Conservation (phyloP, 2,329 filamentous ascomycete genomes). For the Stylonectria norvegica region DNA sequence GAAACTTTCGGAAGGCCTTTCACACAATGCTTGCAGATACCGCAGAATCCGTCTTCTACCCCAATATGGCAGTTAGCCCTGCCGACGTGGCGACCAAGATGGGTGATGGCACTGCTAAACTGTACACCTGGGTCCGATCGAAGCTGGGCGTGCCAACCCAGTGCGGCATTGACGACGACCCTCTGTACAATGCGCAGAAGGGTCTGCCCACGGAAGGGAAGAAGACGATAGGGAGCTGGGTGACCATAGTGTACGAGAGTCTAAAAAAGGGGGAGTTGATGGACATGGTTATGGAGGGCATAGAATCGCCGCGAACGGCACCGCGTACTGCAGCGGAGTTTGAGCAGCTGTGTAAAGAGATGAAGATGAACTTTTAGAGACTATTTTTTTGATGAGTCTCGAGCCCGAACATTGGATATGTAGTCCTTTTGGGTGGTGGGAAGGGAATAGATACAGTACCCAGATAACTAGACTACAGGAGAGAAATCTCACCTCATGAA, state of each 20-base stretch:
- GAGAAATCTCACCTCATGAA: constrained; percentile 15
- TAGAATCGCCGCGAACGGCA: constrained; percentile 17
- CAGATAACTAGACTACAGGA: no score
- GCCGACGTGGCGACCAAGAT: constrained; percentile 26
- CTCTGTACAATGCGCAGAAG: constrained; percentile 24
- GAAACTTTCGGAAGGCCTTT: constrained; percentile 20
- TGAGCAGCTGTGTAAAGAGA: constrained; percentile 18
- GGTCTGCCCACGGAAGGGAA: constrained; percentile 21
- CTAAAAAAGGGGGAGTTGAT: constrained; percentile 25
- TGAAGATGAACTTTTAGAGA: constrained; percentile 11
- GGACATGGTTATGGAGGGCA: constrained; percentile 26
- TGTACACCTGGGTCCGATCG: constrained; percentile 31
- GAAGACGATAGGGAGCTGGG: constrained; percentile 33
- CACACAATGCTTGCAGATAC: constrained; percentile 15
- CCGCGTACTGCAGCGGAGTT: constrained; percentile 21
- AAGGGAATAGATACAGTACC: constrained; percentile 1
- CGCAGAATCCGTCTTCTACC: constrained; percentile 26
- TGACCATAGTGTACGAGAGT: constrained; percentile 32
- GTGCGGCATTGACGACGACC: constrained; percentile 31
- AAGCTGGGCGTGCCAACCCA: constrained; percentile 28
- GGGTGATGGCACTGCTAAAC: constrained; percentile 28
- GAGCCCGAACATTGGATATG: neutral
- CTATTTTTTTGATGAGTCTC: neutral
- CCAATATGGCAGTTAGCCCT: constrained; percentile 19
- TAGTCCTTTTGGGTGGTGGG: neutral